Evolutionary conservation across 345 rosid genomes (phyloP).

Genomic region (Conringia planisiliqua): DNA sequence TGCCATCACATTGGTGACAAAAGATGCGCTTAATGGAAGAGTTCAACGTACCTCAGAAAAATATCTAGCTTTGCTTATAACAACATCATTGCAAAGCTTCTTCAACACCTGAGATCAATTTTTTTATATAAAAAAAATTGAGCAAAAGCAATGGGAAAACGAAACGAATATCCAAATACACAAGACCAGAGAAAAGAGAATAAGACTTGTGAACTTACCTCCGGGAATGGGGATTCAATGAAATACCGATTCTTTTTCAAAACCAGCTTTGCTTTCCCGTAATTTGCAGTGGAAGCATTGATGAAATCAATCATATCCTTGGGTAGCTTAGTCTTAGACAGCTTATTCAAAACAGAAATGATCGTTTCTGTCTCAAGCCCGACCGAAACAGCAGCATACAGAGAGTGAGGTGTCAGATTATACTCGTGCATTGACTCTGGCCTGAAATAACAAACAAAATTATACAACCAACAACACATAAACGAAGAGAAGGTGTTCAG

Average conservation of each 20-base stretch:
- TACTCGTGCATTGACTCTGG: constrained; percentile 99
- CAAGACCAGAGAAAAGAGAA: constrained; percentile 9
- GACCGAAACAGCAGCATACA: constrained; percentile 95
- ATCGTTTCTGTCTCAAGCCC: constrained; percentile 94
- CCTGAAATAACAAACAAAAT: constrained; percentile 39
- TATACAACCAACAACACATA: background rate
- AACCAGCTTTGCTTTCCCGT: constrained; percentile 96
- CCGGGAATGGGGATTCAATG: constrained; percentile 91
- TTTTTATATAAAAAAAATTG: background rate
- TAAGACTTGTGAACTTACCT: constrained; percentile 43
- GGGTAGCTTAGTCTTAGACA: constrained; percentile 92
- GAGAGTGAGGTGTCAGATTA: constrained; percentile 88
- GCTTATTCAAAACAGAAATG: constrained; percentile 73
- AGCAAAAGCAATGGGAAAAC: background rate
- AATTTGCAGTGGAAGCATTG: constrained; percentile 85
- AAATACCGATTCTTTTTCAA: constrained; percentile 87
- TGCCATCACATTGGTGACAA: background rate
- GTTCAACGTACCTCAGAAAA: constrained; percentile 59
- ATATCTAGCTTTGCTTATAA: constrained; percentile 65
- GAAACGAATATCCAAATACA: background rate
- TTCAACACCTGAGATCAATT: constrained; percentile 61
- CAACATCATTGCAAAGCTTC: constrained; percentile 68
- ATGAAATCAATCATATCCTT: constrained; percentile 87
- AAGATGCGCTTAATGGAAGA: background rate
- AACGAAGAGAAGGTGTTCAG: background rate